A percentile compares a stretch with the other conserved stretches of the same genome.
Evolutionary conservation across 2,329 filamentous ascomycete genomes (phyloP).

Genomic region (Fusarium pseudonygamai): DNA sequence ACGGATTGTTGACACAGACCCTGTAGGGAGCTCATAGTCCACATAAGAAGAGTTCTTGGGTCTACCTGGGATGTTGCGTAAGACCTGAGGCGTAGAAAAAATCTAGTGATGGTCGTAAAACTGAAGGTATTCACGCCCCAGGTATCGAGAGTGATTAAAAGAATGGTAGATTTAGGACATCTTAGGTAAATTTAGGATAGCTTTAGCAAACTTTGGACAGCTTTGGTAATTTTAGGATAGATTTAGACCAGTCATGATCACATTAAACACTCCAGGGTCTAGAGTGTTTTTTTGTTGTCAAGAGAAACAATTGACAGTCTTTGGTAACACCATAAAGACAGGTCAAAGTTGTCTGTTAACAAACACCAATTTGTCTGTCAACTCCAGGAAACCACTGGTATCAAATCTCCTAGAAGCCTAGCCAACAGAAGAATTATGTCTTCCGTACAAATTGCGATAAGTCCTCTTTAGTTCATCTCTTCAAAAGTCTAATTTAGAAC

Average conservation of each 20-base stretch:
- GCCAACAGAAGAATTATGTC: neutral
- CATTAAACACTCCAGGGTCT: neutral
- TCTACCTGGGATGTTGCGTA: neutral
- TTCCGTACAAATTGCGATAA: neutral
- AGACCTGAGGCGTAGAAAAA: neutral
- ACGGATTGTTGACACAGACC: neutral
- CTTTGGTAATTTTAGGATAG: neutral
- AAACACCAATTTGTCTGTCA: neutral
- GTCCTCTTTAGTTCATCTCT: rapidly evolving
- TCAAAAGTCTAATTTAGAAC: neutral
- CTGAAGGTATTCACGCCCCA: neutral
- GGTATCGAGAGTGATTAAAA: neutral
- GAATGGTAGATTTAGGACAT: neutral
- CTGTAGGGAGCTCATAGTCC: neutral
- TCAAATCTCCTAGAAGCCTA: neutral
- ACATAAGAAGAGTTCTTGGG: neutral
- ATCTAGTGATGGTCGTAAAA: neutral
- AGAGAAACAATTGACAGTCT: neutral
- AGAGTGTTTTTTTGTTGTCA: neutral
- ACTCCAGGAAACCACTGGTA: too few species aligned
- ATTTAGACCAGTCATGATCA: neutral
- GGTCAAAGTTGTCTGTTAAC: neutral
- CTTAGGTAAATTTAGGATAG: too few species aligned
- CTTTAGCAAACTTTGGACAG: too few species aligned
- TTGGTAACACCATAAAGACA: neutral